Conservation (phyloP, 1,139 yeast species). For the Pichia sp. region DNA sequence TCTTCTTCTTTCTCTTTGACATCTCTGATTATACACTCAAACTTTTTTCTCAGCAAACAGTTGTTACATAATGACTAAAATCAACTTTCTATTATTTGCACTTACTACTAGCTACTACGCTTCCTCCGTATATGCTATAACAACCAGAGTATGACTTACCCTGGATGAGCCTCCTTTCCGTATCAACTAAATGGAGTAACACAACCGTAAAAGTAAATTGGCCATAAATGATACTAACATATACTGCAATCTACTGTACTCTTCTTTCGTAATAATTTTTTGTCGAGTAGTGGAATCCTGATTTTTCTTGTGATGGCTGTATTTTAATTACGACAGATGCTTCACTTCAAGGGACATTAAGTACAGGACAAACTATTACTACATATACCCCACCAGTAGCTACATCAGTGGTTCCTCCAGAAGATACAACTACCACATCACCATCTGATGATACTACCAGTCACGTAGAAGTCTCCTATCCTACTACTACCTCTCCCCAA, state of each 20-base stretch:
- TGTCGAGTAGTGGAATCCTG: slow-evolving; percentile 29
- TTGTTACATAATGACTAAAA: not conserved
- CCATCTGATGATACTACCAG: not conserved
- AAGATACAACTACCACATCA: slow-evolving; percentile 9
- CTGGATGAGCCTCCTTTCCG: not conserved
- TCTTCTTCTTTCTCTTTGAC: not conserved
- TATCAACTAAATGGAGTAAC: not conserved
- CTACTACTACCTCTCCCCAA: not conserved
- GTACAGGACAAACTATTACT: slow-evolving; percentile 16
- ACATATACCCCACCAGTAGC: slow-evolving; percentile 11
- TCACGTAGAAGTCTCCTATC: not conserved
- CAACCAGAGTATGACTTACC: slow-evolving; percentile 1
- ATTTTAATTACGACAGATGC: slow-evolving; percentile 30
- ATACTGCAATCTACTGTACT: not conserved
- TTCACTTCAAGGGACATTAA: slow-evolving; percentile 30
- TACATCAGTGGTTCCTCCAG: slow-evolving; percentile 2
- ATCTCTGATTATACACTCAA: no score
- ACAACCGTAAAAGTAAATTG: not conserved
- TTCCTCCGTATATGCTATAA: not conserved
- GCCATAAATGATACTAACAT: slow-evolving; percentile 1
- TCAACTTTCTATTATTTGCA: not conserved
- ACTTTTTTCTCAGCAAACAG: not conserved
- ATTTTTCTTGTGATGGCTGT: slow-evolving; percentile 32
- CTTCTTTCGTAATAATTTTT: not conserved
- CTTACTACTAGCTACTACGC: not conserved